Evolutionary conservation across 225 moss, liverwort and hornwort genomes (phyloP).

Genomic region (Polytrichum commune): DNA sequence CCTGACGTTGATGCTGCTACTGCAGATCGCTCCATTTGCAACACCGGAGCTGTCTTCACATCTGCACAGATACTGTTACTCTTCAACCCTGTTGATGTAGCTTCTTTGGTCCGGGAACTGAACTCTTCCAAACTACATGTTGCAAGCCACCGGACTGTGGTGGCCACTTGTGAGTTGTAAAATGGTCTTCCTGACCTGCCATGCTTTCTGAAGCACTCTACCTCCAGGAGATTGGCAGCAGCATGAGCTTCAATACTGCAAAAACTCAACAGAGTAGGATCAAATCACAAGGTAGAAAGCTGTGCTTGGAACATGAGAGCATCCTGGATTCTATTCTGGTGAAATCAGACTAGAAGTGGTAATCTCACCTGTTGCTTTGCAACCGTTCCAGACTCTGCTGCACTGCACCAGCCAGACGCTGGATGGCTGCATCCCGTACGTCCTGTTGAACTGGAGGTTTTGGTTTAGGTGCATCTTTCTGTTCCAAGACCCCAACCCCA

Average conservation of each 20-base stretch:
- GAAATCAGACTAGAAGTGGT: too few species aligned
- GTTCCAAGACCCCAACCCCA: constrained; percentile 10
- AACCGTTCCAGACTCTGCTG: constrained; percentile 41
- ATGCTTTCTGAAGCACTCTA: constrained; percentile 53
- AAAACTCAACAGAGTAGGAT: constrained; percentile 1
- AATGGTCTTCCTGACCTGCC: constrained; percentile 67
- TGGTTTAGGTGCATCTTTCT: constrained; percentile 28
- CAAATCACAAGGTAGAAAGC: neutral
- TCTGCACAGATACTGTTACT: constrained; percentile 3
- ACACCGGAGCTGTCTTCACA: neutral
- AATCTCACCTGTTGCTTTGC: constrained; percentile 18
- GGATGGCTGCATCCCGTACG: constrained; percentile 36
- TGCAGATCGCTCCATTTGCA: constrained; percentile 4
- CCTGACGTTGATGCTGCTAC: constrained; percentile 5
- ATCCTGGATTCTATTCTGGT: too few species aligned
- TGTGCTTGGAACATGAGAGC: too few species aligned
- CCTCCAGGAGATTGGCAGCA: constrained; percentile 40
- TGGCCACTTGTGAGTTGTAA: constrained; percentile 75
- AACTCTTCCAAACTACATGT: constrained; percentile 45
- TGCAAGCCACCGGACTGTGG: constrained; percentile 63
- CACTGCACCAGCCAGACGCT: constrained; percentile 40
- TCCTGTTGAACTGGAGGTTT: constrained; percentile 34
- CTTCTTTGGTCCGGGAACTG: constrained; percentile 14
- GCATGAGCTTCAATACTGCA: constrained; percentile 16
- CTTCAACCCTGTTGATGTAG: constrained; percentile 12